Base-by-base conservation (phyloP, 2,329 filamentous ascomycete genomes). In the Fusarium sp. region DNA sequence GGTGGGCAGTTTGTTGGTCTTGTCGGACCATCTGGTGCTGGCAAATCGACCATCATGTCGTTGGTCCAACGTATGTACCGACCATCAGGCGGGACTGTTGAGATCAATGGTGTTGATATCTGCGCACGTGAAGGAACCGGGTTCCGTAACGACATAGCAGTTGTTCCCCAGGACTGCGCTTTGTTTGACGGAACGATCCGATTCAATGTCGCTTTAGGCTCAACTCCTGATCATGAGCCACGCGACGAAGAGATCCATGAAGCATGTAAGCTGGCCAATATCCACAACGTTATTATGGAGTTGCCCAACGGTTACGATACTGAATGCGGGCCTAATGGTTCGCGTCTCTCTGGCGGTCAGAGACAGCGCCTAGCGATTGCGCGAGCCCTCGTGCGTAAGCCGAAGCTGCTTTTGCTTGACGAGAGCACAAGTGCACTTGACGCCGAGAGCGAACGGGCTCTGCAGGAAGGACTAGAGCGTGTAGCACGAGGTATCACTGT, bases 351-450 rank as follows among this genome's bases (percentile, higher is more conserved):
- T 0, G 93, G 93, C 3, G 94, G 94, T 0, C 93, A 97, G 77
- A 88, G 90, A 18, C 93, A 97, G 78, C 87, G 93, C 2, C 80
- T 97, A 16, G 90, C 90, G 1, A 94, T 97, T 75, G 93, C 94
- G 0, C 85, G 93, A 25, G 92, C 93, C 0, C 83, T 95, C 5
- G 86, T 94, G 5, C 86, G 93, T 1, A 86, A 88, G 66, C 93
- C 93, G 0, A 86, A 90, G 48, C 84, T 97, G 2, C 80, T 97
- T 20, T 86, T 97, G 41, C 84, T 97, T 1, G 94, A 97, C 74
- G 93, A 97, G 82, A 92, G 92, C 30, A 97, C 93, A 0, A 92
- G 89, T 44, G 91, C 91, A 6, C 84, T 97, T 5, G 93, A 97
- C 74, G 87, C 88, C 0, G 90, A 90, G 74, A 91, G 87, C 52